A percentile compares a stretch with the other conserved stretches of the same genome.
phyloP scores from a whole-genome alignment of 2,329 filamentous ascomycete species.

The Lachnellula suecica region DNA sequence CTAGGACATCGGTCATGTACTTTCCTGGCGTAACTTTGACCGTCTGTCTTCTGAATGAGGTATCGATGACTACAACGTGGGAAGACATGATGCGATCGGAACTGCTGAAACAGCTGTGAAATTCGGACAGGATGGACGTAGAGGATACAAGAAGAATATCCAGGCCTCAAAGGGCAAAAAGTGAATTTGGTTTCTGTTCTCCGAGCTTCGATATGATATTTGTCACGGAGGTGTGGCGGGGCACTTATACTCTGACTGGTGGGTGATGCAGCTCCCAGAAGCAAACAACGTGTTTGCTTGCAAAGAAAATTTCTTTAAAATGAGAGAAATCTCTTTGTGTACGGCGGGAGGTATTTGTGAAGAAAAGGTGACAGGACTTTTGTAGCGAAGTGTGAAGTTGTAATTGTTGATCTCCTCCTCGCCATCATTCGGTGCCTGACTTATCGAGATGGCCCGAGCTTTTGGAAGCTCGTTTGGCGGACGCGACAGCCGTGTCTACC shows the following conservation, averaged over 20 bases:
- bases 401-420: background rate
- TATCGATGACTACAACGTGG: constrained; percentile 84
- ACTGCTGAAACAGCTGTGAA: background rate
- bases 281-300: too few relatives aligned
- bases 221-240: background rate
- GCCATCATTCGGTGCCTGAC: constrained; percentile 25
- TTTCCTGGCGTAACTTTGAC: constrained; percentile 83
- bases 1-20: constrained; percentile 79
- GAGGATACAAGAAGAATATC: background rate
- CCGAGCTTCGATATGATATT: background rate
- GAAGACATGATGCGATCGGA: constrained; percentile 63
- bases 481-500: constrained; percentile 35
- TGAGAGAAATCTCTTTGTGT: too few relatives aligned
- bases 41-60: constrained; percentile 71
- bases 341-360: constrained; percentile 84
- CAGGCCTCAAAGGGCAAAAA: background rate
- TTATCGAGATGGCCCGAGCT: constrained; percentile 31
- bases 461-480: constrained; percentile 18
- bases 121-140: background rate
- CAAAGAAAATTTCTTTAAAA: too few relatives aligned
- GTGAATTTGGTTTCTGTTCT: background rate
- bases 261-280: too few relatives aligned
- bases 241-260: background rate
- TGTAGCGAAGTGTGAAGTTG: background rate
- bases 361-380: constrained; percentile 56